Conservation (phyloP, 2,329 filamentous ascomycete genomes). For the Fusarium cyanostomum region DNA sequence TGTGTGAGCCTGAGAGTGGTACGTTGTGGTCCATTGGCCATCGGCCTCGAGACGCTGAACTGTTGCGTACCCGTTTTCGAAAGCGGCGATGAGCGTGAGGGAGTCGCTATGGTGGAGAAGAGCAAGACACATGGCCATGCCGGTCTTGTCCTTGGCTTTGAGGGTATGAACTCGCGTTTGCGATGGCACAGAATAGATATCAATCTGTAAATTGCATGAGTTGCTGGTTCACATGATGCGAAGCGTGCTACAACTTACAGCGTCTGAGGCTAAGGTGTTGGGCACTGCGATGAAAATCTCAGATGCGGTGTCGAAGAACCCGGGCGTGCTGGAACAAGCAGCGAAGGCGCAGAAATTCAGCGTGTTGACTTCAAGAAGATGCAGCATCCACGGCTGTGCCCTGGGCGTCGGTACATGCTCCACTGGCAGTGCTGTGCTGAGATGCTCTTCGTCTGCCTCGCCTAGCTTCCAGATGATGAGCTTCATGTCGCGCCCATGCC, state of each 20-base stretch:
- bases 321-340: conserved; percentile 57
- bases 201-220: conserved; percentile 61
- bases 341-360: conserved; percentile 95
- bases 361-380: conserved; percentile 86
- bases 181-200: conserved; percentile 84
- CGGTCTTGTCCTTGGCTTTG: conserved; percentile 61
- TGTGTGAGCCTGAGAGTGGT: conserved; percentile 73
- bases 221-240: not conserved
- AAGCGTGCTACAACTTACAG: conserved; percentile 55
- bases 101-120: conserved; percentile 62
- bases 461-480: conserved; percentile 84
- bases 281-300: conserved; percentile 80
- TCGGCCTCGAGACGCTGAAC: conserved; percentile 64
- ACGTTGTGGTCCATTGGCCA: conserved; percentile 62
- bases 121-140: conserved; percentile 89
- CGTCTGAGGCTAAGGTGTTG: conserved; percentile 77
- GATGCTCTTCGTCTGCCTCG: conserved; percentile 64
- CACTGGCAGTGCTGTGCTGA: conserved; percentile 77
- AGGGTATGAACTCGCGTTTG: conserved; percentile 73
- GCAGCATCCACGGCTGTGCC: conserved; percentile 83
- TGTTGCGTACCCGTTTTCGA: conserved; percentile 83
- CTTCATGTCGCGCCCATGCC: conserved; percentile 90
- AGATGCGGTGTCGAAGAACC: conserved; percentile 38
- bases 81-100: conserved; percentile 77
- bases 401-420: conserved; percentile 62